Percentiles rank a stretch among this genome's conserved stretches.
Evolutionary conservation across 73 alveolate genomes (phyloP).

Genomic region (Tetrahymena thermophila): DNA sequence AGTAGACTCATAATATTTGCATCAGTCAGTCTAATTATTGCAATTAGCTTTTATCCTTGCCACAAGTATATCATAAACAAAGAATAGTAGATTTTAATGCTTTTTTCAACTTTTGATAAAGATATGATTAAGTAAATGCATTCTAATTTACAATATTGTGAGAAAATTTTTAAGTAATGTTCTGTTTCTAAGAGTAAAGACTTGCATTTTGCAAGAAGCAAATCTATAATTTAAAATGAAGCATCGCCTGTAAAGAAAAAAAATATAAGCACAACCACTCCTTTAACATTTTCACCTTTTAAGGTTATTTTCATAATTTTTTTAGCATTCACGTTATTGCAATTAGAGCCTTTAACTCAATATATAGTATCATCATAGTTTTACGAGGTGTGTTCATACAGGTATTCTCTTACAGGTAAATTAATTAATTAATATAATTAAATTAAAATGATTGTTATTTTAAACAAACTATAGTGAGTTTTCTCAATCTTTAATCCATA

Average conservation of each 20-base stretch:
- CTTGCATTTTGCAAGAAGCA: neutral
- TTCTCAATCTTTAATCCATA: neutral
- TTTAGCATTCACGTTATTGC: neutral
- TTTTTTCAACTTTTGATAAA: neutral
- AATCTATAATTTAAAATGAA: neutral
- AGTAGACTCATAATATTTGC: neutral
- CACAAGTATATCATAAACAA: neutral
- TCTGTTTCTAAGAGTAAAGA: neutral
- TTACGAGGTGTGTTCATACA: neutral
- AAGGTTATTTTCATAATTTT: neutral
- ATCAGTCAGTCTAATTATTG: neutral
- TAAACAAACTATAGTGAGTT: neutral
- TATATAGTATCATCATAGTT: neutral
- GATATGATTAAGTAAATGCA: neutral
- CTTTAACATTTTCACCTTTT: neutral
- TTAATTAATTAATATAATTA: neutral
- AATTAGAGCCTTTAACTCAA: neutral
- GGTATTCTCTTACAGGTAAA: neutral
- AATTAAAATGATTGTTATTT: neutral
- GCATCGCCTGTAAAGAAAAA: neutral
- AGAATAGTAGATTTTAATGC: neutral
- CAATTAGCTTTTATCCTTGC: neutral
- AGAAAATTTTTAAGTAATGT: neutral
- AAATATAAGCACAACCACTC: neutral
- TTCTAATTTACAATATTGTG: neutral